A percentile compares a stretch with the other conserved stretches of the same genome.
phyloP scores from a whole-genome alignment of 306 rosid species.

The Myrica gale region DNA sequence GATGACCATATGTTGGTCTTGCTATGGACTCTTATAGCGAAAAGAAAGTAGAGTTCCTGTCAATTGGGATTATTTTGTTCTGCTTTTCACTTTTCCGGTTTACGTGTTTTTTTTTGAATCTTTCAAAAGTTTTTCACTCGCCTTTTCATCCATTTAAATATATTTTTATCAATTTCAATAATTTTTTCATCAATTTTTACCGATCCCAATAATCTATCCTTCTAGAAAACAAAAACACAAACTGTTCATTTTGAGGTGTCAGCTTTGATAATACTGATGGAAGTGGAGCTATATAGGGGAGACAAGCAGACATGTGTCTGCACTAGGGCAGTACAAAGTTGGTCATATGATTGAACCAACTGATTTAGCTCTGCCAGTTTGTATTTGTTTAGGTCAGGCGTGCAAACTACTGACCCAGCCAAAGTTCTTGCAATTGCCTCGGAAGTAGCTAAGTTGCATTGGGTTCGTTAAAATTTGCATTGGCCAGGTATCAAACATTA shows the following conservation, averaged over 20 bases:
- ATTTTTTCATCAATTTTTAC: no score
- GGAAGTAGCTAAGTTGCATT: background rate
- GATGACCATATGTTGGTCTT: background rate
- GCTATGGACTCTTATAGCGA: background rate
- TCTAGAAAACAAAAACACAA: no score
- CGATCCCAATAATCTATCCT: no score
- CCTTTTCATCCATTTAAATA: no score
- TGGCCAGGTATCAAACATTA: no score
- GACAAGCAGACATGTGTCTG: constrained; percentile 66
- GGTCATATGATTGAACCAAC: constrained; percentile 40
- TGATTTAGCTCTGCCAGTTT: constrained; percentile 35
- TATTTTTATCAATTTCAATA: no score
- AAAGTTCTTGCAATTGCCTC: constrained; percentile 12
- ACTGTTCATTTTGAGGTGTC: constrained; percentile 37
- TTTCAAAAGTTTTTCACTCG: no score
- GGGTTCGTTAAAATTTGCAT: no score
- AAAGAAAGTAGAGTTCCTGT: background rate
- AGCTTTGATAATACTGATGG: constrained; percentile 53
- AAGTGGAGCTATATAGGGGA: constrained; percentile 45
- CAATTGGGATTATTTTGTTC: background rate
- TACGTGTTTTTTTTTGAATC: no score
- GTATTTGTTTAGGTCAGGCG: constrained; percentile 36
- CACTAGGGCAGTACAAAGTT: constrained; percentile 36
- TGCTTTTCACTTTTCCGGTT: background rate
- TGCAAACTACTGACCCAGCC: constrained; percentile 33